phyloP scores from a whole-genome alignment of 1,139 yeast genomes.

The Pichia sp. region DNA sequence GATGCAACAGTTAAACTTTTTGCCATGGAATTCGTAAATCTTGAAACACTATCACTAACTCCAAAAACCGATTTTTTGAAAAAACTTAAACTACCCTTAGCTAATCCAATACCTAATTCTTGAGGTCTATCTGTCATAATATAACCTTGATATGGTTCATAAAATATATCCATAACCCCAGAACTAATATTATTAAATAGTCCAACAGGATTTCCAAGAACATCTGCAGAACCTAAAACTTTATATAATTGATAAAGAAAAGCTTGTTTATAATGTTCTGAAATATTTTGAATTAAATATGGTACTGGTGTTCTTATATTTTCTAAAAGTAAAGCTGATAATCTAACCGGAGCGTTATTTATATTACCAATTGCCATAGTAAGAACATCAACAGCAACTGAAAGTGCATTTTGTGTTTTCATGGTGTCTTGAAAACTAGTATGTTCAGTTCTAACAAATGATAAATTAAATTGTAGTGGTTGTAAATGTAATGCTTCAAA shows the following conservation, averaged over 20 bases:
- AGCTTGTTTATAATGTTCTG: conserved; percentile 87
- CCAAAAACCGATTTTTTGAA: conserved; percentile 94
- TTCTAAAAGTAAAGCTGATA: conserved; percentile 82
- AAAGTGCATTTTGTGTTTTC: conserved; percentile 56
- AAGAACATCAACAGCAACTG: conserved; percentile 66
- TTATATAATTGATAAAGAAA: conserved; percentile 89
- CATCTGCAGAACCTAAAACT: conserved; percentile 92
- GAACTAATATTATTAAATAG: conserved; percentile 86
- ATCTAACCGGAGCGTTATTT: conserved; percentile 90
- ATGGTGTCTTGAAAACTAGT: conserved; percentile 54
- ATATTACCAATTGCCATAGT: conserved; percentile 98
- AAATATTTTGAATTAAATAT: conserved; percentile 60
- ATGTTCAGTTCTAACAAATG: conserved; percentile 87
- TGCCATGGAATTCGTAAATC: conserved; percentile 89
- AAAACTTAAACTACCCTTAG: conserved; percentile 93
- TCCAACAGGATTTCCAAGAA: conserved; percentile 96
- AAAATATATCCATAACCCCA: conserved; percentile 92
- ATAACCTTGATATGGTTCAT: conserved; percentile 96
- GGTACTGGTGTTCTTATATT: conserved; percentile 85
- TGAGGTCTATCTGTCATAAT: conserved; percentile 92
- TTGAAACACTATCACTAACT: conserved; percentile 85
- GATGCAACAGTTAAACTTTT: conserved; percentile 92
- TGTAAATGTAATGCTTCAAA: conserved; percentile 91
- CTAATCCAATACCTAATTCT: conserved; percentile 89
- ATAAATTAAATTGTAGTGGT: conserved; percentile 80